Evolutionary conservation across 179 eudicot genomes (phyloP), one percentile per base, ranked within the genome.

Genomic region (Gypsophila paniculata): DNA sequence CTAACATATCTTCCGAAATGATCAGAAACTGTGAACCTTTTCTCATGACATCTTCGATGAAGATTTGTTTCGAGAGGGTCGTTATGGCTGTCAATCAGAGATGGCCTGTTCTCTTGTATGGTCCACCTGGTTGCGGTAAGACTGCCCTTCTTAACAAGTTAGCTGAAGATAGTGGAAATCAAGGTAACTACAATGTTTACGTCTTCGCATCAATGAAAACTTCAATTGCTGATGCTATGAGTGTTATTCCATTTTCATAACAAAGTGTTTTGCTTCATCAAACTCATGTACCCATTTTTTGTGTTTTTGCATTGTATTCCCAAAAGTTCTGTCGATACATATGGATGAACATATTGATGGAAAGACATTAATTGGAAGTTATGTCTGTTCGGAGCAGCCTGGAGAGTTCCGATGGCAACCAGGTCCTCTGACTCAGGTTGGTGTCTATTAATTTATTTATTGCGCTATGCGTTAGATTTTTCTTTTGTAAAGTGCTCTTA

Each of bases 351-450:
- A 92, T 82, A 87, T 92, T 76, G 99, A 95, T 74, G 98, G 98
- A 48, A 92, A 89, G 80, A 95, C 91, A 55, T 77, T 95, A 76
- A 76, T 95, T 52, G 99, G 99, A 61, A 84, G 86, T 82, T 95
- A 95, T 79, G 98, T 92, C 70, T 95, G 95, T 75, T 80, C 96
- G 6, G 98, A 95, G 71, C 85, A 83, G 79, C 99, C 96, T 72
- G 99, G 99, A 72, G 99, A 92, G 83, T 95, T 95, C 73, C 86
- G 96, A 71, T 95, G 99, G 99, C 99, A 92, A 79, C 98, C 98
- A 69, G 98, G 98, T 76, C 91, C 98, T 63, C 93, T 95, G 65
- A 90, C 96, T 61, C 98, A 95, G 97, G 99, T 92, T 69, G 76
- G 76, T 73, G 63, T 60, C 8, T 26, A 6, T 46, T 29, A 46